Conservation (phyloP, 331 rosid genomes). For the Quercus tomentella region DNA sequence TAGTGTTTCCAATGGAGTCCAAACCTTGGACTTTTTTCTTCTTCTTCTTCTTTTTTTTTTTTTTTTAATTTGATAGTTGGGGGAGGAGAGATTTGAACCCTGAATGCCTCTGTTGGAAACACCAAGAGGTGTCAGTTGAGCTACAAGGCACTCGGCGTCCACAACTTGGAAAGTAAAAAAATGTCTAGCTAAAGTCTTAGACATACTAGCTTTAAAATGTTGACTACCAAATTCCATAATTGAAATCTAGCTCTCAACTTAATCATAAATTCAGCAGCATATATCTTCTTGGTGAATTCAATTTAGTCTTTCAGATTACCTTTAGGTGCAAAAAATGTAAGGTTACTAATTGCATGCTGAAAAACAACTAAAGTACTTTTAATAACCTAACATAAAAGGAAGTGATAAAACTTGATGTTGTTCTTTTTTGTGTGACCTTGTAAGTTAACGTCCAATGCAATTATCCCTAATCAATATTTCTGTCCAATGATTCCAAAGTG, state of each 20-base stretch:
- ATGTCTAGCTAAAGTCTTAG: background rate
- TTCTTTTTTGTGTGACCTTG: background rate
- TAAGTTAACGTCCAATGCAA: slow-evolving; percentile 5
- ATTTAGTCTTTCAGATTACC: background rate
- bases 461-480: background rate
- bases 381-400: background rate
- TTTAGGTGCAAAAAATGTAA: background rate
- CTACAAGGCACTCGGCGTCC: background rate
- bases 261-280: background rate
- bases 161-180: background rate
- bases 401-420: background rate
- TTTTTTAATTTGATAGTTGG: no score
- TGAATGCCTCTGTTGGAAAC: no score
- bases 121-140: no score
- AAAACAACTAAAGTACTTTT: background rate
- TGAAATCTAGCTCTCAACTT: background rate
- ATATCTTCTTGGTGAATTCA: background rate
- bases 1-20: no score
- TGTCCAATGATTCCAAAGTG: slow-evolving; percentile 9
- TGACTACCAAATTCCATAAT: background rate
- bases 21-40: no score
- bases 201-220: background rate
- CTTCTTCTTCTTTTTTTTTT: no score
- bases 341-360: background rate
- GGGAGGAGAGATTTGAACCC: no score